Conservation (phyloP, 495 filamentous ascomycete species). For the Aspergillus carlsbadensis region DNA sequence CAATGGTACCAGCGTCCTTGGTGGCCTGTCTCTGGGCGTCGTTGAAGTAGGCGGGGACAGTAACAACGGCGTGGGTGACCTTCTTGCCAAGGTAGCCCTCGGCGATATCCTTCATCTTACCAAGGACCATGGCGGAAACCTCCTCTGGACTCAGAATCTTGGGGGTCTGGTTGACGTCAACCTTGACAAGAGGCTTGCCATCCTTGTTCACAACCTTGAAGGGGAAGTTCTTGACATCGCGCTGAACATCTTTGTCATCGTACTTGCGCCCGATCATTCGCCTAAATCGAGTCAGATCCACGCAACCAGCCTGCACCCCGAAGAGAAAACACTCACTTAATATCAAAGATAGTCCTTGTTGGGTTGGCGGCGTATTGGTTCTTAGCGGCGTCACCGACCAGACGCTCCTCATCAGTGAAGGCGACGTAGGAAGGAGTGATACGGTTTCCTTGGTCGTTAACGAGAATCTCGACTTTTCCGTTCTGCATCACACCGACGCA, state of each 20-base stretch:
- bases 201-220: conserved; percentile 81
- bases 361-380: conserved; percentile 98
- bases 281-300: conserved; percentile 46
- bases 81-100: conserved; percentile 92
- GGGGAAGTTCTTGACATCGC: conserved; percentile 86
- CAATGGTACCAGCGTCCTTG: conserved; percentile 94
- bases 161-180: conserved; percentile 69
- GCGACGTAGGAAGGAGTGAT: conserved; percentile 99
- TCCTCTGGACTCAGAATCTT: conserved; percentile 86
- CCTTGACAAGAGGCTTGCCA: conserved; percentile 77
- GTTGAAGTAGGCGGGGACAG: conserved; percentile 99
- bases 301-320: background rate
- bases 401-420: conserved; percentile 94
- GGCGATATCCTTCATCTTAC: conserved; percentile 97
- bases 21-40: conserved; percentile 97
- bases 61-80: conserved; percentile 95
- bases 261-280: conserved; percentile 90
- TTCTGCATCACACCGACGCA: conserved; percentile 99
- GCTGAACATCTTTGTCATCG: conserved; percentile 80
- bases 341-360: conserved; percentile 81
- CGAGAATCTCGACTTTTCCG: conserved; percentile 96
- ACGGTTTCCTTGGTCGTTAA: conserved; percentile 98
- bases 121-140: conserved; percentile 82
- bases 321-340: conserved; percentile 66
- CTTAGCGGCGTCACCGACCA: conserved; percentile 99